Base-by-base conservation (phyloP, 352 stramenopile genomes). In the Globisporangium uncinulatum region DNA sequence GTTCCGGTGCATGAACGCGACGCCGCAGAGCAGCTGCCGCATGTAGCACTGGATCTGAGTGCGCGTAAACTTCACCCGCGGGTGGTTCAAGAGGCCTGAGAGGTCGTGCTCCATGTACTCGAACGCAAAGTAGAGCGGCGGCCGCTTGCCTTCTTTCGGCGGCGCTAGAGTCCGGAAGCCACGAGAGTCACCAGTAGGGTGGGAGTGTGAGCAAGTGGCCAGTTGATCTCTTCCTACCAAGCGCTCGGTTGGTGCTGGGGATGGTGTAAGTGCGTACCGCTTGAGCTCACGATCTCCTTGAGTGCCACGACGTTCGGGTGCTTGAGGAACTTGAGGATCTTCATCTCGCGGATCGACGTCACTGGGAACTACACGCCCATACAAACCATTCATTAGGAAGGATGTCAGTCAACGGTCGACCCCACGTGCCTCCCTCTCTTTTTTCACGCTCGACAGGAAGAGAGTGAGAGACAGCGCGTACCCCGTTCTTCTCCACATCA, bases 291-390 rank as follows among this genome's bases (percentile, higher is more conserved):
- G 57, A 99, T 96, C 63, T 99, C 95, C 56, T 98, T 91, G 55
- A 99, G 80, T 36, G 87, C 73, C n/a, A 99, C 69, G 48, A 99
- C 86, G 70, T 98, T 98, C 14, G 87, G 86, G 63, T 99, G 96
- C 37, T 87, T 87, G 0, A 99, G 73, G 39, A 91, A 83, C 70
- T 98, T 98, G 4, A 99, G 73, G 49, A 99, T 98, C 76, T 98
- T 98, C 69, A 99, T 99, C 67, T 99, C 96, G 14, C 96, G 87
- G 55, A 99, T 96, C 13, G 96, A 96, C 24, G 93, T 98, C 37
- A 97, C 75, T 1, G 96, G 95, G 53, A 99, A 94, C 86, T 97
- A 42, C 14, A 29, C 29, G 36, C 8, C 24, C 24, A 29, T 29
- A 29, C 24, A 29, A 29, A 29, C 24, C 2, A 29, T 29, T 29